Conservation (phyloP, 495 filamentous ascomycete species). For the Lasiosphaeria miniovina region DNA sequence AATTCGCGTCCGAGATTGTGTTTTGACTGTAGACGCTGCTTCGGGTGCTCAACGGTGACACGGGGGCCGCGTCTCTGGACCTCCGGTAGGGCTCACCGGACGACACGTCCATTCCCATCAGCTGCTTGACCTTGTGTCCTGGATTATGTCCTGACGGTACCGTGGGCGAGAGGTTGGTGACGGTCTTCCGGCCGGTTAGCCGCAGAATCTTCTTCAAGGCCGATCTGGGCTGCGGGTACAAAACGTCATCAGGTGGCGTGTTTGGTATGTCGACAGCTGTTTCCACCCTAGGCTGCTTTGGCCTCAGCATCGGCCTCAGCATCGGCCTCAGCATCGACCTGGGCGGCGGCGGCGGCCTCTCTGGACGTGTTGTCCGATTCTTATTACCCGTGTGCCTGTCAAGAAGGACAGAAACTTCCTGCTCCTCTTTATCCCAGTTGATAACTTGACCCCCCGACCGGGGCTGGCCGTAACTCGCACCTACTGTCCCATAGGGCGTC, state of each 20-base stretch:
- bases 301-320: background rate
- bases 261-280: slow-evolving; percentile 1
- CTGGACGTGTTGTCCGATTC: no score
- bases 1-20: background rate
- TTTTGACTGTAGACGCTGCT: slow-evolving; percentile 19
- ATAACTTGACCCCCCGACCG: background rate
- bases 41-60: slow-evolving; percentile 19
- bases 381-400: background rate
- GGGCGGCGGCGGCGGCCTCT: no score
- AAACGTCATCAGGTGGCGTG: slow-evolving; percentile 1
- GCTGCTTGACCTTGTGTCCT: slow-evolving; percentile 20
- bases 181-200: background rate
- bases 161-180: background rate
- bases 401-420: background rate
- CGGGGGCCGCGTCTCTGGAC: slow-evolving; percentile 9
- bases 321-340: background rate
- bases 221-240: slow-evolving; percentile 6
- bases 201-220: slow-evolving; percentile 5
- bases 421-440: background rate
- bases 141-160: slow-evolving; percentile 23
- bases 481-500: slow-evolving; percentile 12
- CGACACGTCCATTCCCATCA: slow-evolving; percentile 18
- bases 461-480: background rate
- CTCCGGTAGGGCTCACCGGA: slow-evolving; percentile 1
- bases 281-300: background rate